A percentile compares a stretch with the other conserved stretches of the same genome.
phyloP scores from a whole-genome alignment of 148 eudicot genomes.

The Vaccinium darrowii region DNA sequence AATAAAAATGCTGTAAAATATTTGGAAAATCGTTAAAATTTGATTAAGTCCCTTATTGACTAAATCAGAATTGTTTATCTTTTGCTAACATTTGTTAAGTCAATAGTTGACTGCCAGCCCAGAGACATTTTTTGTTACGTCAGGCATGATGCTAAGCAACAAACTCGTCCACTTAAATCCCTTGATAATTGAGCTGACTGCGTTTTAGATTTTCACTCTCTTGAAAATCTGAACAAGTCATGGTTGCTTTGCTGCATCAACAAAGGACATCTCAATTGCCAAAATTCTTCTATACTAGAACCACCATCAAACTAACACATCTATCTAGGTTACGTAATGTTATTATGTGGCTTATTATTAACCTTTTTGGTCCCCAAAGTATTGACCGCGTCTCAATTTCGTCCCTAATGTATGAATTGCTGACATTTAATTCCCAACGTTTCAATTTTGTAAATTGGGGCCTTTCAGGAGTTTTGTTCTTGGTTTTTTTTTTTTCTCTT shows the following conservation, averaged over 20 bases:
- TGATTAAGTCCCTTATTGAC: background rate
- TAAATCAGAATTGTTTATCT: background rate
- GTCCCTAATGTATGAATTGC: too few relatives aligned
- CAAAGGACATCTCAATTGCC: background rate
- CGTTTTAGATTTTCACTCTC: background rate
- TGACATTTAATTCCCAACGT: too few relatives aligned
- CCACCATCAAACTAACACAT: too few relatives aligned
- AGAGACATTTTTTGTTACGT: background rate
- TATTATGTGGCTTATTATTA: too few relatives aligned
- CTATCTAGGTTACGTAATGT: too few relatives aligned
- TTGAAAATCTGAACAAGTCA: background rate
- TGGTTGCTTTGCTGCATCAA: background rate
- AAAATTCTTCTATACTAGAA: background rate
- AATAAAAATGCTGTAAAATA: background rate
- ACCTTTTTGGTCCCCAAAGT: too few relatives aligned
- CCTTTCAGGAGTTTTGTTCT: too few relatives aligned
- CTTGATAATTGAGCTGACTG: background rate
- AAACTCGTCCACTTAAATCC: background rate
- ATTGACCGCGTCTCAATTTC: too few relatives aligned
- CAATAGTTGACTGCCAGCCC: background rate
- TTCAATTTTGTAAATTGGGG: too few relatives aligned
- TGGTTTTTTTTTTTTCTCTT: too few relatives aligned
- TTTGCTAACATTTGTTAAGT: background rate
- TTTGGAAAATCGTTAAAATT: background rate
- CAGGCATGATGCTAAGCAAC: background rate